Conservation (phyloP, 208 protist species). For the Crithidia mellificae region DNA sequence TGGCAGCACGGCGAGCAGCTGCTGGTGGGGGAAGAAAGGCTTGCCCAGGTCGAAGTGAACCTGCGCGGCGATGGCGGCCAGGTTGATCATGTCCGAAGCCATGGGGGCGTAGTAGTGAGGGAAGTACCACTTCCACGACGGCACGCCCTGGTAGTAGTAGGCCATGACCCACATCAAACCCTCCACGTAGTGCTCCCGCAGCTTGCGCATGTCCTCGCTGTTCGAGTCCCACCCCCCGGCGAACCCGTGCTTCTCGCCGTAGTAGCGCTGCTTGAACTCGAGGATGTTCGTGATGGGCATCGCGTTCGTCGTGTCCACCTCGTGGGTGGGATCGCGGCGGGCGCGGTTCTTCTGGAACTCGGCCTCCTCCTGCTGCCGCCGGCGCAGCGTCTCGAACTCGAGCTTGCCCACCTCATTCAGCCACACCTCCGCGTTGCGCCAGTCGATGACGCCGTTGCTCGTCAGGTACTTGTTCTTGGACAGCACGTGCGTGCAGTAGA, state of each 20-base stretch:
- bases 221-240: slow-evolving; percentile 69
- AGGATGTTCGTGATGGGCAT: slow-evolving; percentile 53
- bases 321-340: slow-evolving; percentile 61
- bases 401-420: slow-evolving; percentile 69
- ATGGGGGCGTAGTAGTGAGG: slow-evolving; percentile 93
- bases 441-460: slow-evolving; percentile 73
- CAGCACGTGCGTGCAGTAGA: slow-evolving; percentile 84
- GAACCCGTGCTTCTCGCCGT: slow-evolving; percentile 86
- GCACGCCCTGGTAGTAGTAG: slow-evolving; percentile 90
- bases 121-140: slow-evolving; percentile 93
- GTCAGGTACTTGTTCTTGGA: slow-evolving; percentile 77
- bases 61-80: slow-evolving; percentile 53
- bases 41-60: slow-evolving; percentile 71
- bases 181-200: slow-evolving; percentile 85
- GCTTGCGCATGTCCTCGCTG: slow-evolving; percentile 61
- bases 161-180: slow-evolving; percentile 87
- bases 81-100: slow-evolving; percentile 88
- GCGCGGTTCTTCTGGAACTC: slow-evolving; percentile 74
- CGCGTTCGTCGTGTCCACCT: slow-evolving; percentile 40
- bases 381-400: slow-evolving; percentile 76
- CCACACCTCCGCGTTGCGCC: slow-evolving; percentile 69
- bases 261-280: slow-evolving; percentile 88
- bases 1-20: slow-evolving; percentile 99
- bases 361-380: slow-evolving; percentile 71
- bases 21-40: slow-evolving; percentile 92